Evolutionary conservation across 2,329 filamentous ascomycete species (phyloP).

Genomic region (Aspergillus oerlinghausenensis): DNA sequence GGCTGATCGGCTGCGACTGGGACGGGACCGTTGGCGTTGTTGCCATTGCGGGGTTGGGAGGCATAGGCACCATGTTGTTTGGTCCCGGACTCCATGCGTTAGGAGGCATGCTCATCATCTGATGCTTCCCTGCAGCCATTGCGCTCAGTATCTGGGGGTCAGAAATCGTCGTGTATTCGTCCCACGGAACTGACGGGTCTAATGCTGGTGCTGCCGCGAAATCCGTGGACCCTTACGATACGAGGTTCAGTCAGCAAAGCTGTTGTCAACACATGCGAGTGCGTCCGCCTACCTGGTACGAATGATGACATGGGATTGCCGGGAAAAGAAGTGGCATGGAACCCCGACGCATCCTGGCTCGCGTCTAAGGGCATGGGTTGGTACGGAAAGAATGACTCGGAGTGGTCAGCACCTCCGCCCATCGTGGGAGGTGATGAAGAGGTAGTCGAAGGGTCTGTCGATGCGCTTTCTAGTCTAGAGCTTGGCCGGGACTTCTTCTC

Average conservation of each 20-base stretch:
- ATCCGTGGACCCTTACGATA: constrained; percentile 23
- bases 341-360: constrained; percentile 30
- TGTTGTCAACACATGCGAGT: constrained; percentile 5
- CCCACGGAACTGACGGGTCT: constrained; percentile 34
- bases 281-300: constrained; percentile 29
- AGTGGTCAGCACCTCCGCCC: constrained; percentile 27
- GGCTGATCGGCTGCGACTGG: constrained; percentile 28
- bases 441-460: constrained; percentile 44
- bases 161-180: constrained; percentile 34
- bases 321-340: constrained; percentile 27
- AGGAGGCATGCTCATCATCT: constrained; percentile 31
- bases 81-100: constrained; percentile 28
- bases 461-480: constrained; percentile 42
- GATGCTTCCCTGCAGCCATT: constrained; percentile 26
- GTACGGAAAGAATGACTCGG: constrained; percentile 36
- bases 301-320: constrained; percentile 32
- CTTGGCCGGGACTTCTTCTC: constrained; percentile 44
- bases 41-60: constrained; percentile 26
- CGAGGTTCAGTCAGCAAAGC: constrained; percentile 20
- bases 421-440: constrained; percentile 44
- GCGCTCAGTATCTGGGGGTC: constrained; percentile 33
- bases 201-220: constrained; percentile 28
- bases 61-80: constrained; percentile 24
- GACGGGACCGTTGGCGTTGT: constrained; percentile 27
- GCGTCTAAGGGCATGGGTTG: constrained; percentile 31